Conservation (phyloP, 169 alveolate species). For the Babesia ovata region DNA sequence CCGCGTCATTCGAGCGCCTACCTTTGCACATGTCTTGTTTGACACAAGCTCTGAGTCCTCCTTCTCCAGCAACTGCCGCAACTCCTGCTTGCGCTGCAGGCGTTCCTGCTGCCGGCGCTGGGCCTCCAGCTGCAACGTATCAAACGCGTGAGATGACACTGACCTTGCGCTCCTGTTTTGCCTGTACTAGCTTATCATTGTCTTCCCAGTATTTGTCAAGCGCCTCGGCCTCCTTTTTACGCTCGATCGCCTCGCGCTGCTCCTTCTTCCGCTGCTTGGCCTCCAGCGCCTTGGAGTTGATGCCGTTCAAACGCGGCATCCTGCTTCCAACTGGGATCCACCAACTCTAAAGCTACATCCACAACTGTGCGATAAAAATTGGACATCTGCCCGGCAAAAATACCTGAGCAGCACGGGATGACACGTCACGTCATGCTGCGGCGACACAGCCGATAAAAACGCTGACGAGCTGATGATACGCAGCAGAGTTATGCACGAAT, state of each 20-base stretch:
- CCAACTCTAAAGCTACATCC: too few species aligned
- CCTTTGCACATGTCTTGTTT: constrained; percentile 50
- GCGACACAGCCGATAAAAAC: too few species aligned
- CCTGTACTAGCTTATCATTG: constrained; percentile 73
- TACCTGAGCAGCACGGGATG: too few species aligned
- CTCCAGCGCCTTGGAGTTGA: constrained; percentile 78
- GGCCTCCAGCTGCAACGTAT: constrained; percentile 47
- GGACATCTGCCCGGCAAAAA: too few species aligned
- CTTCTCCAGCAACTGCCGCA: constrained; percentile 53
- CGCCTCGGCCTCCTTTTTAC: constrained; percentile 70
- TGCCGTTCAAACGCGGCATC: constrained; percentile 78
- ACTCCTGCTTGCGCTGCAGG: constrained; percentile 57
- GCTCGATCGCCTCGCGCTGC: constrained; percentile 70
- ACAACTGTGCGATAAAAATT: too few species aligned
- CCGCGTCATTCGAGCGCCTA: background rate
- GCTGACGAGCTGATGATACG: too few species aligned
- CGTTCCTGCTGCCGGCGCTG: constrained; percentile 64
- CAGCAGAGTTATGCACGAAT: too few species aligned
- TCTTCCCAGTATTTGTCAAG: constrained; percentile 78
- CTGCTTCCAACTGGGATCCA: background rate
- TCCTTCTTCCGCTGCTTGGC: constrained; percentile 72
- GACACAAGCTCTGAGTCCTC: constrained; percentile 65
- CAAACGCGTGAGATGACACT: background rate
- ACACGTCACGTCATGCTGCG: too few species aligned
- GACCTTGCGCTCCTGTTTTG: constrained; percentile 78